These are phyloP conservation scores for Orbilia brochopaga DNA, from an alignment of 2,329 filamentous ascomycete genomes.

Conservation along the genomic window DNA sequence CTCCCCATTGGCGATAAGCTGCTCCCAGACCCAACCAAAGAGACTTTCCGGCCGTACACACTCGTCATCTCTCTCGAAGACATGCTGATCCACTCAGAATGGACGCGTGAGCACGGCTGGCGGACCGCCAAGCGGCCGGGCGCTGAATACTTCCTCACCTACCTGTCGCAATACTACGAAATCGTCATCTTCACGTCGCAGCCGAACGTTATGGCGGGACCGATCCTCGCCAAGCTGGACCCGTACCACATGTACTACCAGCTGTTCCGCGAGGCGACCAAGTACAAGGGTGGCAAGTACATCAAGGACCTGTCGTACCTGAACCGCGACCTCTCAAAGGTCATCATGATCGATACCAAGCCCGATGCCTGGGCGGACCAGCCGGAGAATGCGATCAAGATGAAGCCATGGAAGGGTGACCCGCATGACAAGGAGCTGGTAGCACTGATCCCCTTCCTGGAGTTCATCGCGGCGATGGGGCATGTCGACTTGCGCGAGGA, in stretches of 20 bases:
- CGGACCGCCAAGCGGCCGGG: conserved; percentile 92
- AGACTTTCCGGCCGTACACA: conserved; percentile 84
- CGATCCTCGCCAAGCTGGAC: conserved; percentile 89
- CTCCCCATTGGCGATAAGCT: conserved; percentile 95
- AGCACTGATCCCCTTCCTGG: conserved; percentile 89
- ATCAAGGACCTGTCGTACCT: conserved; percentile 99
- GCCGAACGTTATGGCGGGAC: conserved; percentile 81
- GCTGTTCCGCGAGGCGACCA: conserved; percentile 92
- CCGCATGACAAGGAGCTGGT: conserved; percentile 84
- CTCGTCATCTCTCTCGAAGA: conserved; percentile 92
- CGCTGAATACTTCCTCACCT: conserved; percentile 95
- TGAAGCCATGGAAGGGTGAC: conserved; percentile 88
- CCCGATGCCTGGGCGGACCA: conserved; percentile 81
- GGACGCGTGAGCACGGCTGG: conserved; percentile 93
- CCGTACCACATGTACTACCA: conserved; percentile 88
- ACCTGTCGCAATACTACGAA: conserved; percentile 97
- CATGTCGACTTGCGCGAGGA: conserved; percentile 85
- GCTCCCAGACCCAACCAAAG: conserved; percentile 73
- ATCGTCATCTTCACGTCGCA: conserved; percentile 93
- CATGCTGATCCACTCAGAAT: conserved; percentile 91
- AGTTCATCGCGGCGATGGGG: conserved; percentile 95
- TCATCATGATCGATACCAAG: conserved; percentile 91
- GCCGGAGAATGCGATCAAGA: conserved; percentile 92
- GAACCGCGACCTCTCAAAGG: conserved; percentile 93
- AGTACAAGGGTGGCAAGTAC: conserved; percentile 93